Conservation (phyloP, 2,329 filamentous ascomycete genomes). For the Cladorrhinum sp. region DNA sequence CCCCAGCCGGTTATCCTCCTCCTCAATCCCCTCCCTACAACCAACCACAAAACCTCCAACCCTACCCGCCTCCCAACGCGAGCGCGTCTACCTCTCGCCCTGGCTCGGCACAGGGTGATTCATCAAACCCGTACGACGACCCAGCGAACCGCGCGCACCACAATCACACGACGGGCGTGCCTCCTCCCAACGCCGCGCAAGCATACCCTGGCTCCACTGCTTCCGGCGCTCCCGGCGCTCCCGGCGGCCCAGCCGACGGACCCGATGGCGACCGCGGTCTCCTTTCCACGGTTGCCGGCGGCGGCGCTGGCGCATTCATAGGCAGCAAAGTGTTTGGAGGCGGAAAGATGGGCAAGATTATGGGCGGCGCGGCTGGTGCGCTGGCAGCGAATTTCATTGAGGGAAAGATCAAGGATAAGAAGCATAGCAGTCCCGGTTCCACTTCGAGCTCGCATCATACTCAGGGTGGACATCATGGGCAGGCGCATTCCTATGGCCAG, state of each 20-base stretch:
- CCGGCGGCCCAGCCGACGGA: no score
- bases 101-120: constrained; percentile 7
- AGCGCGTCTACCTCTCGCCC: background rate
- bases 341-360: constrained; percentile 46
- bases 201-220: constrained; percentile 3
- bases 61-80: background rate
- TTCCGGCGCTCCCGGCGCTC: constrained; percentile 3
- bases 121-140: constrained; percentile 14
- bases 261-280: constrained; percentile 52
- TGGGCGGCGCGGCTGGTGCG: constrained; percentile 52
- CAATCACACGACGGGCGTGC: background rate
- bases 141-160: constrained; percentile 18
- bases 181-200: constrained; percentile 3
- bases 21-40: constrained; percentile 20
- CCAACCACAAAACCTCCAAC: background rate
- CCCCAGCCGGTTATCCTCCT: constrained; percentile 7
- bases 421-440: constrained; percentile 17
- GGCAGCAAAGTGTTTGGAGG: constrained; percentile 55
- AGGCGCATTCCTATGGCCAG: constrained; percentile 4
- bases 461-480: no score
- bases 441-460: constrained; percentile 1
- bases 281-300: constrained; percentile 51
- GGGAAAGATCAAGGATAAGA: constrained; percentile 38
- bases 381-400: constrained; percentile 53
- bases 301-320: constrained; percentile 50